These are phyloP conservation scores for Tuber indicum DNA, from an alignment of 495 filamentous ascomycete genomes.

Conservation along the genomic window DNA sequence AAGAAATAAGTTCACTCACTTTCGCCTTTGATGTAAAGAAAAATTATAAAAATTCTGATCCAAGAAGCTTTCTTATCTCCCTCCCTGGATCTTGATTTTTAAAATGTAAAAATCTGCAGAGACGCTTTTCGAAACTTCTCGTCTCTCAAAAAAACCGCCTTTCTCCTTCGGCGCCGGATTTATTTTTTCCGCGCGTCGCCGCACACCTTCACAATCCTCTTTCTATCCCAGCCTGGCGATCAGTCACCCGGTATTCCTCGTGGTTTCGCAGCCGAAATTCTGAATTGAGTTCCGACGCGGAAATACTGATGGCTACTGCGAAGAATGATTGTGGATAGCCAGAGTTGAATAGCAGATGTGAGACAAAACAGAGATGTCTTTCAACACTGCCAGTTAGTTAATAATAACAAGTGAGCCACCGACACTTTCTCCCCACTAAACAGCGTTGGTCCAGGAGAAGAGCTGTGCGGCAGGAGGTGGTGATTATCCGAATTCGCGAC, in stretches of 20 bases:
- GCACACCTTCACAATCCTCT: conserved; percentile 8
- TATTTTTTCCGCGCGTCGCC: conserved; percentile 4
- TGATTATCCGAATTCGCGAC: conserved; percentile 32
- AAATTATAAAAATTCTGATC: neutral
- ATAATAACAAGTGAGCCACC: neutral
- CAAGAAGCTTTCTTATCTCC: neutral
- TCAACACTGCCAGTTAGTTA: neutral
- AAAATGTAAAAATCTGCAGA: neutral
- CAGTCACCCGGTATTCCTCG: conserved; percentile 7
- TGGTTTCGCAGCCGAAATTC: conserved; percentile 5
- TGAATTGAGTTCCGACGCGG: conserved; percentile 23
- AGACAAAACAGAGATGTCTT: neutral
- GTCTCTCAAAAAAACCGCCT: neutral
- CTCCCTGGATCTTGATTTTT: conserved; percentile 2
- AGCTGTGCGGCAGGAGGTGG: conserved; percentile 7
- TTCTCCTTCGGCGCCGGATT: conserved; percentile 3
- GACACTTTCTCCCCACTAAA: neutral
- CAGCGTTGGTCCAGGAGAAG: conserved; percentile 22
- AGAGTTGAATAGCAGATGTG: no score
- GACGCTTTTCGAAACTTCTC: neutral
- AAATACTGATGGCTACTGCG: neutral
- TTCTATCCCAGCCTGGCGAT: conserved; percentile 11
- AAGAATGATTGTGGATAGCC: no score
- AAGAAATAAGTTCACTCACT: conserved; percentile 1
- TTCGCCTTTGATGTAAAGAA: neutral